Percentiles rank a stretch among this genome's conserved stretches.
These are phyloP conservation scores for Papiliotrema flavescens DNA, from an alignment of 1,284 basidiomycete species.

Conservation along the genomic window DNA sequence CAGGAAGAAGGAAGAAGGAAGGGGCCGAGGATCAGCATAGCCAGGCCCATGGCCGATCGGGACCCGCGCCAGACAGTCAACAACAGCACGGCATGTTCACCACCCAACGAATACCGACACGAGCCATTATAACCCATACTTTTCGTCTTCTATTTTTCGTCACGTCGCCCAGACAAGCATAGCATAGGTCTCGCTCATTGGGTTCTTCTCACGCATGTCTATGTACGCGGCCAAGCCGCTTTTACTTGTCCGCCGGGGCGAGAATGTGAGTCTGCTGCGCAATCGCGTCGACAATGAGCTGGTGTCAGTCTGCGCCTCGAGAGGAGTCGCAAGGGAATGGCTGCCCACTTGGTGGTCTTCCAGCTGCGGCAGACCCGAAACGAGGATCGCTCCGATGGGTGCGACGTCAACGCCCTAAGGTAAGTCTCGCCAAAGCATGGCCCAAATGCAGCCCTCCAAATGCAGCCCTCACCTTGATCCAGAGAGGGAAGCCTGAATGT, in stretches of 20 bases:
- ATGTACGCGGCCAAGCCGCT: background rate
- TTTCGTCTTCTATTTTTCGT: background rate
- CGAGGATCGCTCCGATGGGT: constrained; percentile 46
- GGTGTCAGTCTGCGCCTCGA: constrained; percentile 1
- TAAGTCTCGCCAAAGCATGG: constrained; percentile 1
- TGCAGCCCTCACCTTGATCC: constrained; percentile 22
- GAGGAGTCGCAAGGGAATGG: background rate
- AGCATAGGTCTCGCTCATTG: background rate
- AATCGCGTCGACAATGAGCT: constrained; percentile 17
- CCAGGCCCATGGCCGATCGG: no score
- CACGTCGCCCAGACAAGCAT: background rate
- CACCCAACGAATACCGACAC: no score
- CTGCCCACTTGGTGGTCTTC: constrained; percentile 48
- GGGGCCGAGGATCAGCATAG: background rate
- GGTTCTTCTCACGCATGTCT: background rate
- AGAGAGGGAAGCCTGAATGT: constrained; percentile 41
- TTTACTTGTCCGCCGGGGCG: background rate
- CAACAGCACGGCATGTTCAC: no score
- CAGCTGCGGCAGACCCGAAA: constrained; percentile 47
- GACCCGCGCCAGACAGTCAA: no score
- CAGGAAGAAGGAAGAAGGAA: background rate
- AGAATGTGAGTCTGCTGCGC: constrained; percentile 14
- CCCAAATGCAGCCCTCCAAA: constrained; percentile 4
- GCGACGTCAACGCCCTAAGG: constrained; percentile 19
- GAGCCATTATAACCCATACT: background rate